Percentiles rank a stretch among this genome's conserved stretches.
phyloP scores from a whole-genome alignment of 768 basidiomycete species.

The Lactarius pseudohatsudake region DNA sequence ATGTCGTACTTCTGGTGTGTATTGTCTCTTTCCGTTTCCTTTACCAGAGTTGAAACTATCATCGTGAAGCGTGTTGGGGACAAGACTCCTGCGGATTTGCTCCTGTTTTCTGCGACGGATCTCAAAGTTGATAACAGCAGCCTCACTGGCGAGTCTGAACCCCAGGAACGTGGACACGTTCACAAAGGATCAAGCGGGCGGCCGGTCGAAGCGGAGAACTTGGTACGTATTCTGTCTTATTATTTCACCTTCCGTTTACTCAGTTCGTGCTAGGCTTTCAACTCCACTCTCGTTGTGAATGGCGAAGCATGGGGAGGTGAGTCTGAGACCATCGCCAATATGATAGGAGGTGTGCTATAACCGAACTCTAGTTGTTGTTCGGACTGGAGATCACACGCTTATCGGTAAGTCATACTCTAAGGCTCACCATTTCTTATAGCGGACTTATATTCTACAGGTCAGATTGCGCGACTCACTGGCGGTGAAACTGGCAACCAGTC shows the following conservation, averaged over 20 bases:
- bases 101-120: constrained; percentile 59
- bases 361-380: constrained; percentile 52
- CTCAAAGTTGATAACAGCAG: constrained; percentile 72
- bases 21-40: background rate
- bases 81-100: constrained; percentile 68
- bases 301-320: constrained; percentile 70
- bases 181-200: constrained; percentile 48
- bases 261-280: constrained; percentile 52
- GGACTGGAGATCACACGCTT: constrained; percentile 65
- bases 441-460: constrained; percentile 42
- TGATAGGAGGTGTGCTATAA: constrained; percentile 2
- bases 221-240: constrained; percentile 41
- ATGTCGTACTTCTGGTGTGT: constrained; percentile 60
- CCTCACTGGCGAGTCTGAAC: constrained; percentile 69
- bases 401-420: constrained; percentile 45
- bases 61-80: constrained; percentile 56
- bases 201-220: constrained; percentile 63
- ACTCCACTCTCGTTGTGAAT: constrained; percentile 66
- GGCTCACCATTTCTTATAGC: background rate
- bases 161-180: constrained; percentile 55
- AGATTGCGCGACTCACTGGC: constrained; percentile 67
- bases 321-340: constrained; percentile 29
- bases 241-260: background rate
- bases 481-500: constrained; percentile 63
- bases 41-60: background rate